A percentile compares a stretch with the other conserved stretches of the same genome.
Evolutionary conservation across 768 basidiomycete species (phyloP).

Genomic region (Macrolepiota fuliginosa): DNA sequence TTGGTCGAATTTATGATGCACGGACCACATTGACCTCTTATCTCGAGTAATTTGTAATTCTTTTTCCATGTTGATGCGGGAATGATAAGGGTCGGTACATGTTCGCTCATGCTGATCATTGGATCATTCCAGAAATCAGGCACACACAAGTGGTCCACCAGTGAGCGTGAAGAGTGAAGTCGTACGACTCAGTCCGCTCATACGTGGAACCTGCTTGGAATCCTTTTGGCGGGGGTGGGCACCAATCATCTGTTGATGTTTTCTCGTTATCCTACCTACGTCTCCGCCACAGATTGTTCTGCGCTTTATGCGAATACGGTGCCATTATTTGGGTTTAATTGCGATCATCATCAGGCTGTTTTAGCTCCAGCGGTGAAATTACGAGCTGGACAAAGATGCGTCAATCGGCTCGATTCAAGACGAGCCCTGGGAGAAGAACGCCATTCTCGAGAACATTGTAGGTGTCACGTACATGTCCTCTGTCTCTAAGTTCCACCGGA

Average conservation of each 20-base stretch:
- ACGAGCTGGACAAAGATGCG: neutral
- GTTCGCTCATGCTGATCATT: neutral
- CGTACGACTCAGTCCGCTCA: neutral
- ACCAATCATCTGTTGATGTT: neutral
- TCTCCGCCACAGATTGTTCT: neutral
- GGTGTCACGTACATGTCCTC: neutral
- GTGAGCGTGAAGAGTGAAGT: neutral
- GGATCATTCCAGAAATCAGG: neutral
- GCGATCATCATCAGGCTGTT: neutral
- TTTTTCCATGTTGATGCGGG: neutral
- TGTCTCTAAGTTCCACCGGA: neutral
- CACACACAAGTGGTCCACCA: neutral
- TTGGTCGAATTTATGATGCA: neutral
- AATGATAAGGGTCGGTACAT: neutral
- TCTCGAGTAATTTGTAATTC: neutral
- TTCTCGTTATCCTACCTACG: neutral
- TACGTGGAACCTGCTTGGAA: neutral
- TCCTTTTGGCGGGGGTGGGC: neutral
- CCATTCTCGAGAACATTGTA: neutral
- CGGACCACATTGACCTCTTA: neutral
- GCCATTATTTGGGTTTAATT: neutral
- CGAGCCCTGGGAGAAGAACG: neutral
- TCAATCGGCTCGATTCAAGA: neutral
- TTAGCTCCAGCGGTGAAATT: neutral
- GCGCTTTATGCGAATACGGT: neutral